A percentile compares a stretch with the other conserved stretches of the same genome.
Conservation (phyloP, 331 rosid genomes). For the Quercus phellos region DNA sequence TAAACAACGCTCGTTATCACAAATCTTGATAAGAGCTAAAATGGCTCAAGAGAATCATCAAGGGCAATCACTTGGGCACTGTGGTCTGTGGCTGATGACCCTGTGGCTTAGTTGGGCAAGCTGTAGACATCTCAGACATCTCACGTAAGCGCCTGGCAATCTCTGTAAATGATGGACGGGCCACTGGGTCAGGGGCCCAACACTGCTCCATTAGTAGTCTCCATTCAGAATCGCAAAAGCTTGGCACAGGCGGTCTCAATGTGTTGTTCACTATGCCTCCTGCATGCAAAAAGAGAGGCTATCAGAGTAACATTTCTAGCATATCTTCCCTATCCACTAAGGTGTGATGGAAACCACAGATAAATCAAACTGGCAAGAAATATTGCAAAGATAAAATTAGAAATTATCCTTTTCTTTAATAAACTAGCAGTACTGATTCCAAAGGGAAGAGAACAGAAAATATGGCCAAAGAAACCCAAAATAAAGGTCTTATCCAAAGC, state of each 20-base stretch:
- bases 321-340: not conserved
- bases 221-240: slow-evolving; percentile 43
- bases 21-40: slow-evolving; percentile 1
- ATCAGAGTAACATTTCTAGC: not conserved
- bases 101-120: slow-evolving; percentile 31
- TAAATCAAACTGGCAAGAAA: not conserved
- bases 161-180: slow-evolving; percentile 42
- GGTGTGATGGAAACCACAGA: not conserved
- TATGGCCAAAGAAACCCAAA: not conserved
- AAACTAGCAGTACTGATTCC: not conserved
- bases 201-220: slow-evolving; percentile 45
- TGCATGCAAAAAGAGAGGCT: slow-evolving; percentile 9
- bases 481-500: no score
- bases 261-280: slow-evolving; percentile 57
- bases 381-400: not conserved
- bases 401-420: not conserved
- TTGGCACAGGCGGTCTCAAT: slow-evolving; percentile 40
- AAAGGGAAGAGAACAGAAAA: not conserved
- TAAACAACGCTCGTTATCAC: not conserved
- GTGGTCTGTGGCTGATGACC: slow-evolving; percentile 29
- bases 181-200: slow-evolving; percentile 51
- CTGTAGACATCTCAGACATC: slow-evolving; percentile 50
- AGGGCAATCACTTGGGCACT: slow-evolving; percentile 27
- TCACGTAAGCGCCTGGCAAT: slow-evolving; percentile 36
- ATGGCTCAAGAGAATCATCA: not conserved